Conservation (phyloP, 2,329 filamentous ascomycete genomes). For the Botrytis medusae region DNA sequence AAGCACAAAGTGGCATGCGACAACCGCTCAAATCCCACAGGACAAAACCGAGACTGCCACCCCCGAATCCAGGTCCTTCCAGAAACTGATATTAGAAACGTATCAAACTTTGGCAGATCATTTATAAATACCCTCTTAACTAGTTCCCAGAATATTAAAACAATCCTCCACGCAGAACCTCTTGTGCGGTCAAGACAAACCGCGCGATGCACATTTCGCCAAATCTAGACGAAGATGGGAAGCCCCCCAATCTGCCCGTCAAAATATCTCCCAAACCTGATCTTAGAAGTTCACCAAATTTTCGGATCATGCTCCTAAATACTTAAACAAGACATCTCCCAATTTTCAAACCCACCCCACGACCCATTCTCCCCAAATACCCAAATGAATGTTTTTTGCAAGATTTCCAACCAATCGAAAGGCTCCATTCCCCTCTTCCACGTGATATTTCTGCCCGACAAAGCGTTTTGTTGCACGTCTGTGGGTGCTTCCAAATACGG, state of each 20-base stretch:
- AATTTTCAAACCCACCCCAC: neutral
- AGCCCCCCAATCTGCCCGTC: neutral
- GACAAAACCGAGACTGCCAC: neutral
- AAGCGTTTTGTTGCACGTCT: slow-evolving; percentile 7
- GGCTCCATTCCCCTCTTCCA: neutral
- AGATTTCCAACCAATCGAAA: neutral
- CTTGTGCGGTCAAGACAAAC: neutral
- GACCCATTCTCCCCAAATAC: neutral
- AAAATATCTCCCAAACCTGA: neutral
- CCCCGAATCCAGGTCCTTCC: neutral
- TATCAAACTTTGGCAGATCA: neutral
- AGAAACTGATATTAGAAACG: neutral
- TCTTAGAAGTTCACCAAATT: neutral
- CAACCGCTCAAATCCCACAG: neutral
- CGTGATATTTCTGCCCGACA: neutral
- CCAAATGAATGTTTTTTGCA: neutral
- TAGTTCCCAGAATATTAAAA: fast-evolving
- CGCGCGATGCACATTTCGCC: neutral
- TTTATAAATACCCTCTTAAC: neutral
- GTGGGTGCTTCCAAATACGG: neutral
- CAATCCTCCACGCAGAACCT: neutral
- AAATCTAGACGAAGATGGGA: neutral
- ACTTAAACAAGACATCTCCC: too few relatives aligned
- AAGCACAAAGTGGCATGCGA: slow-evolving; percentile 1
- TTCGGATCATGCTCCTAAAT: fast-evolving